Base-by-base conservation (phyloP, 768 basidiomycete species). In the Mycena pura region DNA sequence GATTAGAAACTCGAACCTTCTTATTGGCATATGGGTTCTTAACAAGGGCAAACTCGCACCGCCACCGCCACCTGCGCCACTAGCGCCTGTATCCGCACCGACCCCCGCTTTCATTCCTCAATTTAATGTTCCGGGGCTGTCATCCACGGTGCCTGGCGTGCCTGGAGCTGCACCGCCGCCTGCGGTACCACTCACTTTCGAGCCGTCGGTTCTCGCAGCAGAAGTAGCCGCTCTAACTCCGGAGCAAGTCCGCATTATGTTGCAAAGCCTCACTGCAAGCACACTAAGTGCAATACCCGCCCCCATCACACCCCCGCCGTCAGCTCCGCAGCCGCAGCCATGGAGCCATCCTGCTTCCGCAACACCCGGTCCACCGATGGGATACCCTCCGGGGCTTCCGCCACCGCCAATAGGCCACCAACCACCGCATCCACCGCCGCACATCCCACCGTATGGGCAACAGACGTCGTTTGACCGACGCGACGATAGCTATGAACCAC, bases 1-100 rank as follows among this genome's bases (percentile, higher is more conserved):
- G 66, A 70, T 76, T 10, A 83, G 94, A 27, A 82, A 73, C n/a
- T 71, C 76, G 3, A 85, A 92, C 69, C 87, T 87, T 61, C 80
- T 96, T 36, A 77, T 96, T 41, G 91, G 91, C 22, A 86, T 96
- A 14, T 94, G 92, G 86, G 83, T 96, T n/a, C 79, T 95, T 17
- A 85, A 83, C 68, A 94, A 90, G 73, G 93, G 91, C 24, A 93
- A 87, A 73, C 83, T 93, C 4, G 81, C 78, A n/a, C 75, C 81
- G 17, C 80, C 79, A 22, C 76, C 81, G 1, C 69, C 76, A n/a
- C n/a, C n/a, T n/a, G n/a, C n/a, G 40, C 50, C 69, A 43, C 50
- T 66, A 32, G 50, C 58, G 25, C 39, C 62, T 0, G 36, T 60
- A 11, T 60, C 65, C n/a, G 57, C 56, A 39, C 49, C 62, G 52